Base-by-base conservation (phyloP, 2,329 filamentous ascomycete genomes). In the Talaromyces amestolkiae region DNA sequence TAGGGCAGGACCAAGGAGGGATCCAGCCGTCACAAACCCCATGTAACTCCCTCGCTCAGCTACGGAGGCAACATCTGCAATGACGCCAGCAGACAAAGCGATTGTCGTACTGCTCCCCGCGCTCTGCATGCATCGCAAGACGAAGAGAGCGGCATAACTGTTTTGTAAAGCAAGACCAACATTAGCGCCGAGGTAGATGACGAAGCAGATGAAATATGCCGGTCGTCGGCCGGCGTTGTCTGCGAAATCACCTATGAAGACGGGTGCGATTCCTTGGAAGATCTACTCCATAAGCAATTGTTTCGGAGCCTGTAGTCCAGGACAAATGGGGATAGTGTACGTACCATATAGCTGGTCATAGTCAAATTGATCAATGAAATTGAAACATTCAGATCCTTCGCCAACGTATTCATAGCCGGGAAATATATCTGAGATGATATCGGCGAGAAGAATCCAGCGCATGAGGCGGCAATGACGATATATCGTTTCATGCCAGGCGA, bases 231-330 rank as follows among this genome's bases (percentile, higher is more conserved):
- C 84, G 53, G 78, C 78, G 61, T 78, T 81, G 68, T 85, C 84
- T 3, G 82, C 79, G 49, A 85, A 78, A 53, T 82, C 81, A 3
- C 82, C 84, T 65, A 84, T 77, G 19, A 85, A 77, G 69, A 83
- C 81, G 35, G 83, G 83, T 1, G 82, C 80, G 15, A 86, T 73
- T 3, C 82, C 85, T 77, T 86, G 84, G 39, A 84, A 79, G 45
- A 85, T 82, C 79, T 80, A 27, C 13, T 53, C 84, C 0, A 86
- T 86, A 0, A 85, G 79, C 22, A n/a, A 53, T 39, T 31, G 19
- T 1, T 6, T 31, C 27, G 27, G 27, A 19, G 15, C 19, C 35
- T n/a, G 37, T 1, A 31, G 27, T 31, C 27, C 6, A 39, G 0
- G 4, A 5, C 15, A n/a, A 7, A 13, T 15, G 64, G 1, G 82